Percentiles rank a stretch among this genome's conserved stretches.
phyloP scores from a whole-genome alignment of 148 eudicot species.

The Fagopyrum homotropicum region DNA sequence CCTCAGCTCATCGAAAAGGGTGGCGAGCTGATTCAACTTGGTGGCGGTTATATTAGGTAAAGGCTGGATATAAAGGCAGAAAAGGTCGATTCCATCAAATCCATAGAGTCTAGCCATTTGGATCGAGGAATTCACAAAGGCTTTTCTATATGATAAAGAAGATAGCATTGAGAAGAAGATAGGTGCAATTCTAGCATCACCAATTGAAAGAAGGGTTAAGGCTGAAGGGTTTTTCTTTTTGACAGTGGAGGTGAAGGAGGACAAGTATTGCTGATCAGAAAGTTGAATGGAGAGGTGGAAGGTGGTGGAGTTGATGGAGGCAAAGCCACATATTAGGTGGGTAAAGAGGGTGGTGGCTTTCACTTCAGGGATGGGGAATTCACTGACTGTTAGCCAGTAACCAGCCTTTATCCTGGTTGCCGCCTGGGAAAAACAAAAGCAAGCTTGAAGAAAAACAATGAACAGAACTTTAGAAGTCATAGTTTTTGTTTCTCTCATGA shows the following conservation, averaged over 20 bases:
- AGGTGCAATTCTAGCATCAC: not conserved
- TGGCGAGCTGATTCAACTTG: not conserved
- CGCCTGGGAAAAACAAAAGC: not conserved
- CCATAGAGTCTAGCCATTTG: not conserved
- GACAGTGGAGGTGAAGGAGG: not conserved
- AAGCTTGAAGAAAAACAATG: not conserved
- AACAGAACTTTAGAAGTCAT: not conserved
- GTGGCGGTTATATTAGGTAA: not conserved
- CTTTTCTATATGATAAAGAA: not conserved
- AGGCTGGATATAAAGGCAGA: not conserved
- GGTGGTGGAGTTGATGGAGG: slow-evolving; percentile 2
- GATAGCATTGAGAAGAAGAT: slow-evolving; percentile 4
- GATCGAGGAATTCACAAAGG: slow-evolving; percentile 6
- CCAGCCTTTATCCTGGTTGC: not conserved
- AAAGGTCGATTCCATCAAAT: not conserved
- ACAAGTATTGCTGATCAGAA: not conserved
- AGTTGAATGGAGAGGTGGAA: not conserved
- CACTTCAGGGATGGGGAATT: not conserved
- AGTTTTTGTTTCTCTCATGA: not conserved
- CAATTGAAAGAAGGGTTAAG: not conserved
- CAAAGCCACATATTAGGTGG: slow-evolving; percentile 1
- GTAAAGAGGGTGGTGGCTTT: not conserved
- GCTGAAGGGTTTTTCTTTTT: not conserved
- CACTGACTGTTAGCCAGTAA: slow-evolving; percentile 1
- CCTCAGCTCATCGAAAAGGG: not conserved